Conservation (phyloP, 345 rosid genomes). For the Schrenkiella parvula region DNA sequence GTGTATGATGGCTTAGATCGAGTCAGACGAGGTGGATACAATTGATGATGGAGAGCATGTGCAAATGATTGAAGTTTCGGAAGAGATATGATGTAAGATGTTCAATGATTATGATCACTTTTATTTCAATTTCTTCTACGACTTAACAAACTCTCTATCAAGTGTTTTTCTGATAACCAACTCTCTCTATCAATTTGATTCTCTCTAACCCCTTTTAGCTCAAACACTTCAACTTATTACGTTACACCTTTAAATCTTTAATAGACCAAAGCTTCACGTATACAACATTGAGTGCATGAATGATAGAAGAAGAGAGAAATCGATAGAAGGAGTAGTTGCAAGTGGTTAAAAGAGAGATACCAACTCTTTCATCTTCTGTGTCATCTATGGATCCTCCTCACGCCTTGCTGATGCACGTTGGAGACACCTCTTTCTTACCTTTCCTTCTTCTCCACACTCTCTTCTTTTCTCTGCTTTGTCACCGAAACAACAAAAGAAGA, state of each 20-base stretch:
- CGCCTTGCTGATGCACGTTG: slow-evolving; percentile 32
- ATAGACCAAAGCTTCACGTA: slow-evolving; percentile 13
- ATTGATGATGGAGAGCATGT: slow-evolving; percentile 26
- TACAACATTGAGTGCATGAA: slow-evolving; percentile 17
- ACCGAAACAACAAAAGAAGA: background rate
- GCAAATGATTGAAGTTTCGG: slow-evolving; percentile 25
- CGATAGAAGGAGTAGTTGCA: slow-evolving; percentile 17
- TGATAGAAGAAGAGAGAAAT: background rate
- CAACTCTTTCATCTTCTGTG: slow-evolving; percentile 25
- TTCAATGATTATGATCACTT: slow-evolving; percentile 27
- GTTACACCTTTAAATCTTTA: background rate
- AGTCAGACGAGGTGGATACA: slow-evolving; percentile 32
- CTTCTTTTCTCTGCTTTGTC: background rate
- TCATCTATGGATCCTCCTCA: slow-evolving; percentile 29
- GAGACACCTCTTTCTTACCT: slow-evolving; percentile 22
- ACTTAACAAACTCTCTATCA: slow-evolving; percentile 9
- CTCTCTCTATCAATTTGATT: background rate
- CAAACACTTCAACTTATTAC: background rate
- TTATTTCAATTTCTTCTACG: background rate
- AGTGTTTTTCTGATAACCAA: background rate
- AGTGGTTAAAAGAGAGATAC: slow-evolving; percentile 28
- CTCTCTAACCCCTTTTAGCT: slow-evolving; percentile 2
- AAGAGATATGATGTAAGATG: slow-evolving; percentile 20
- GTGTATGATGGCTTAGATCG: slow-evolving; percentile 1
- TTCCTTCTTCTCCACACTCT: slow-evolving; percentile 18